phyloP scores from a whole-genome alignment of 768 basidiomycete genomes.

The Dendrothele bispora region DNA sequence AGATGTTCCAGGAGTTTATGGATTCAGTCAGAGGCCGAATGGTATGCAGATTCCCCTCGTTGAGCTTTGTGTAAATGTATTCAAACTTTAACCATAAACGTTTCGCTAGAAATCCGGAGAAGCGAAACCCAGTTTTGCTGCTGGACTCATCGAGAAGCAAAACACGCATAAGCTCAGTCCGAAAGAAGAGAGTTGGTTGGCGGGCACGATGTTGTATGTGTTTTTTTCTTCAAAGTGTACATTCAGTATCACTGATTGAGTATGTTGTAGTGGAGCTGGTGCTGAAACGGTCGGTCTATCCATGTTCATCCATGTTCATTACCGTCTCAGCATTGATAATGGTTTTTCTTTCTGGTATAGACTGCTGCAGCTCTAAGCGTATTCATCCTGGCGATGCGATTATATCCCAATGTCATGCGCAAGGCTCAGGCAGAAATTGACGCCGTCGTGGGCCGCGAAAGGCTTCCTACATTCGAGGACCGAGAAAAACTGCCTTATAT shows the following conservation, averaged over 20 bases:
- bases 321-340: background rate
- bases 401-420: conserved; percentile 23
- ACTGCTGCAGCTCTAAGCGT: conserved; percentile 14
- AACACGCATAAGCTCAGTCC: background rate
- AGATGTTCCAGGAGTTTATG: conserved; percentile 19
- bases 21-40: background rate
- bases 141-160: background rate
- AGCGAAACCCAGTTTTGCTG: background rate
- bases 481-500: conserved; percentile 22
- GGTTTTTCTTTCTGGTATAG: background rate
- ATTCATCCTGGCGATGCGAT: conserved; percentile 26
- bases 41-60: background rate
- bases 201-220: conserved; percentile 13
- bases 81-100: too few relatives aligned
- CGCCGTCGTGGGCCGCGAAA: conserved; percentile 21
- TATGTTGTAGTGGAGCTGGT: background rate
- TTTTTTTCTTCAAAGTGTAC: background rate
- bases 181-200: conserved; percentile 8
- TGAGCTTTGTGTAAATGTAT: background rate
- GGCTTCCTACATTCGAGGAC: conserved; percentile 26
- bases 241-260: background rate
- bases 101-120: background rate
- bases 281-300: conserved; percentile 1
- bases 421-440: conserved; percentile 30
- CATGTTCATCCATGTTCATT: background rate